phyloP scores from a whole-genome alignment of 768 basidiomycete species.

The Cubamyces lactineus region DNA sequence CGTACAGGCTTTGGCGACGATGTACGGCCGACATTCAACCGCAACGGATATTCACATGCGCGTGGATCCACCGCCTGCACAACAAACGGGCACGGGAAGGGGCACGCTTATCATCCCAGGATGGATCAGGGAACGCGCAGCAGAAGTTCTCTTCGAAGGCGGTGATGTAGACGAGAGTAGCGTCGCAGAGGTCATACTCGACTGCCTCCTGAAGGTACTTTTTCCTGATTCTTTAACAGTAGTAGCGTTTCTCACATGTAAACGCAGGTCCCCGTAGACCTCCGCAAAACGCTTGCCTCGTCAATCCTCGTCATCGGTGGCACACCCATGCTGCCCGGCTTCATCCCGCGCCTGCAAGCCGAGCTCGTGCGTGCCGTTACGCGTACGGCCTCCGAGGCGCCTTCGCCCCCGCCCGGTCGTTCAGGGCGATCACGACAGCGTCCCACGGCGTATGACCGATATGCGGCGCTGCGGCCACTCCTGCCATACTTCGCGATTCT shows the following conservation, averaged over 20 bases:
- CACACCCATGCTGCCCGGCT: constrained; percentile 89
- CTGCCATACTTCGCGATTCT: constrained; percentile 76
- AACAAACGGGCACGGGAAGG: constrained; percentile 70
- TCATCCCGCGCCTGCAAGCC: constrained; percentile 84
- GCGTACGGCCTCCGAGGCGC: constrained; percentile 39
- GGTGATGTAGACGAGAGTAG: constrained; percentile 89
- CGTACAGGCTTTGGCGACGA: constrained; percentile 64
- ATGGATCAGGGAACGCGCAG: constrained; percentile 91
- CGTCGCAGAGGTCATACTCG: constrained; percentile 79
- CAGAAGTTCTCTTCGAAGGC: constrained; percentile 89
- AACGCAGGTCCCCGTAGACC: constrained; percentile 81
- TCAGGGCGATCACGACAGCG: constrained; percentile 43
- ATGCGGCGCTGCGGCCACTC: constrained; percentile 71
- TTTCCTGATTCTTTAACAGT: too few species aligned
- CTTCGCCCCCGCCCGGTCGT: constrained; percentile 41
- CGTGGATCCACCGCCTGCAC: constrained; percentile 66
- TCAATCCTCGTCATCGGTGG: constrained; percentile 89
- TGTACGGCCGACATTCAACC: constrained; percentile 78
- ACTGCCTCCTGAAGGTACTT: constrained; percentile 76
- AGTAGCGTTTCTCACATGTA: not conserved
- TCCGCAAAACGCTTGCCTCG: constrained; percentile 81
- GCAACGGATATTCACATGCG: constrained; percentile 74
- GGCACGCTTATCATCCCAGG: constrained; percentile 88
- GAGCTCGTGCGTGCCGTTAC: constrained; percentile 71
- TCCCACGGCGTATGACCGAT: constrained; percentile 70